A percentile compares a stretch with the other conserved stretches of the same genome.
These are phyloP conservation scores for Eucalyptus dawsonii DNA, from an alignment of 345 rosid genomes.

Conservation along the genomic window DNA sequence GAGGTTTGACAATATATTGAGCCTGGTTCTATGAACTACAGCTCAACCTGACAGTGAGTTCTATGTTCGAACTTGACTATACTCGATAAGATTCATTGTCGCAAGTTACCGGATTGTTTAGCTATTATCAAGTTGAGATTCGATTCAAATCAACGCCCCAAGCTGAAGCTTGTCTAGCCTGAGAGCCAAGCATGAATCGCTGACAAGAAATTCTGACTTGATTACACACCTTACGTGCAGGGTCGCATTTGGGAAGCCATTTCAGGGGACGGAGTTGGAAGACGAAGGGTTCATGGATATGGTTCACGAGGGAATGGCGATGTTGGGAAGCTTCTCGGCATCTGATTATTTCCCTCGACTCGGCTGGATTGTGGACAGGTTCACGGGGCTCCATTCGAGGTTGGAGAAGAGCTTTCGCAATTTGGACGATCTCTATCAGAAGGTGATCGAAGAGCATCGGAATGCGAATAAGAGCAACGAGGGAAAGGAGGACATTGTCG, in stretches of 20 bases:
- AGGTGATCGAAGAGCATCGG: too few species aligned
- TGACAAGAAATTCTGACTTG: neutral
- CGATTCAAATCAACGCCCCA: neutral
- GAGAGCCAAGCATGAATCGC: neutral
- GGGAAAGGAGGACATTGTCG: too few species aligned
- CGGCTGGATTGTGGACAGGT: conserved; percentile 10
- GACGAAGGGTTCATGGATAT: neutral
- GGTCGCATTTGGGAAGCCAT: conserved; percentile 14
- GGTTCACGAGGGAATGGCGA: neutral
- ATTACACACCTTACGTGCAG: neutral
- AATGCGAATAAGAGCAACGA: too few species aligned
- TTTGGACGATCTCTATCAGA: too few species aligned
- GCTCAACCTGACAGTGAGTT: neutral
- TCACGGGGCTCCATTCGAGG: neutral
- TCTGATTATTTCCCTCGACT: conserved; percentile 3
- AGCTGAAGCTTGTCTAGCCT: neutral
- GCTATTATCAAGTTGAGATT: neutral
- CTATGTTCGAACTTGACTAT: neutral
- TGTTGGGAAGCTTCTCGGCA: neutral
- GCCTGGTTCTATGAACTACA: neutral
- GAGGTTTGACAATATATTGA: neutral
- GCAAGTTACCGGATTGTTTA: neutral
- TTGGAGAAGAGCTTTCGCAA: neutral
- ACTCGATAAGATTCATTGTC: neutral
- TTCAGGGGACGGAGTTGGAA: conserved; percentile 1